These are phyloP conservation scores for Copromyces sp. DNA, from an alignment of 495 filamentous ascomycete species.

Conservation along the genomic window DNA sequence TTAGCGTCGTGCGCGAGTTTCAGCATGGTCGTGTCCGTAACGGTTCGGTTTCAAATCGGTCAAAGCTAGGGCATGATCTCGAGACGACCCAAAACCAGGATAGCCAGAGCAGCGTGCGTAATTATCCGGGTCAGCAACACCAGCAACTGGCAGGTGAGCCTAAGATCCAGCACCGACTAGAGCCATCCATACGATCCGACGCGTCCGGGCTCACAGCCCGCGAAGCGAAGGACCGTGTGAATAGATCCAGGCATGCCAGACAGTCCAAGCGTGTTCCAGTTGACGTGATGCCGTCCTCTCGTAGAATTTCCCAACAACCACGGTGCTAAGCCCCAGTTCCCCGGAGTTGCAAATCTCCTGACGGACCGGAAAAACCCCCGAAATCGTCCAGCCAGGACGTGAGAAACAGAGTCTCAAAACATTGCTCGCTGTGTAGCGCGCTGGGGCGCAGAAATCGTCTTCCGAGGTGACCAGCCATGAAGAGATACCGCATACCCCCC, in stretches of 20 bases:
- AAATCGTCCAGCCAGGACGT: constrained; percentile 4
- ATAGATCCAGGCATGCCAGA: constrained; percentile 3
- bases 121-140: constrained; percentile 8
- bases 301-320: not conserved
- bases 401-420: constrained; percentile 1
- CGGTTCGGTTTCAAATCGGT: constrained; percentile 1
- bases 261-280: not conserved
- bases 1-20: constrained; percentile 23
- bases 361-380: not conserved
- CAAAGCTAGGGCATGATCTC: not conserved
- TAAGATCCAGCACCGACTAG: constrained; percentile 7
- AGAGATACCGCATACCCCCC: constrained; percentile 10
- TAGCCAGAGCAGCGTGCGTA: constrained; percentile 28
- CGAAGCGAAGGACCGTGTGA: constrained; percentile 6
- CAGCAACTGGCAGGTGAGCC: constrained; percentile 21
- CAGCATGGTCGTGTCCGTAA: not conserved
- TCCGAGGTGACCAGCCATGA: constrained; percentile 24
- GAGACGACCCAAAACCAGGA: constrained; percentile 14
- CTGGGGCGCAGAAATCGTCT: constrained; percentile 9
- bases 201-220: constrained; percentile 1
- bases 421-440: constrained; percentile 27
- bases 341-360: not conserved
- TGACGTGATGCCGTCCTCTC: not conserved
- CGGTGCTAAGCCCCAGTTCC: not conserved
- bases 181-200: constrained; percentile 11